Evolutionary conservation across 257 asterid species (phyloP).

Genomic region (Vinca minor): DNA sequence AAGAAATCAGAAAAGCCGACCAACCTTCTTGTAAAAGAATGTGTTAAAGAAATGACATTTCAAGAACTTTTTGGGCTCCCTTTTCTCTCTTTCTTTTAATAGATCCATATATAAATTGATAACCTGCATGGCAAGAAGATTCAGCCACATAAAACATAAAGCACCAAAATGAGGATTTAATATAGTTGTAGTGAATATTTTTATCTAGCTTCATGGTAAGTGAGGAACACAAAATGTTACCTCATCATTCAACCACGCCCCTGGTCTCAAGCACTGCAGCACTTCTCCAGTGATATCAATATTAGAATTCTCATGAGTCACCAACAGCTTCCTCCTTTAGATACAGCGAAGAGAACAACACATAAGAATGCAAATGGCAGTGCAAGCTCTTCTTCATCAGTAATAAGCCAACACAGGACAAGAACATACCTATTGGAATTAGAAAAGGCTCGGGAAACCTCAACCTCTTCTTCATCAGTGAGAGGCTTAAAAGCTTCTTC

Average conservation of each 20-base stretch:
- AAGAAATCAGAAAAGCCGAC: neutral
- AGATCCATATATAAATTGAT: conserved; percentile 77
- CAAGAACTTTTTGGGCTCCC: conserved; percentile 72
- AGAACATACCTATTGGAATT: conserved; percentile 36
- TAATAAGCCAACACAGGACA: neutral
- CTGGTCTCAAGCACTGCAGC: conserved; percentile 64
- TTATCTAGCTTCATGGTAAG: neutral
- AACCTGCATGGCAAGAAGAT: conserved; percentile 48
- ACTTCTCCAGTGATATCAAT: conserved; percentile 70
- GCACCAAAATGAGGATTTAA: neutral
- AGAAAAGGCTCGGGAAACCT: conserved; percentile 39
- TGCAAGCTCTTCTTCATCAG: conserved; percentile 1
- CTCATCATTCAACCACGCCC: conserved; percentile 94
- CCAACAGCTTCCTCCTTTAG: conserved; percentile 56
- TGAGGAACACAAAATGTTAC: conserved; percentile 25
- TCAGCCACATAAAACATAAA: conserved; percentile 10
- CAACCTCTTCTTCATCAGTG: conserved; percentile 44
- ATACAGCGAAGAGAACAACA: conserved; percentile 15
- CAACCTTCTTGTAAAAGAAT: conserved; percentile 88
- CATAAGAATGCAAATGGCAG: neutral
- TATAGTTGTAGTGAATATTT: neutral
- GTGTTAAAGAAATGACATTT: conserved; percentile 83
- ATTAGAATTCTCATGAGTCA: conserved; percentile 50
- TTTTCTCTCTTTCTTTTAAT: conserved; percentile 81
- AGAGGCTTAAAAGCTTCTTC: conserved; percentile 67